These are phyloP conservation scores for Allium sativum DNA, from an alignment of 106 monocot species.

Conservation along the genomic window DNA sequence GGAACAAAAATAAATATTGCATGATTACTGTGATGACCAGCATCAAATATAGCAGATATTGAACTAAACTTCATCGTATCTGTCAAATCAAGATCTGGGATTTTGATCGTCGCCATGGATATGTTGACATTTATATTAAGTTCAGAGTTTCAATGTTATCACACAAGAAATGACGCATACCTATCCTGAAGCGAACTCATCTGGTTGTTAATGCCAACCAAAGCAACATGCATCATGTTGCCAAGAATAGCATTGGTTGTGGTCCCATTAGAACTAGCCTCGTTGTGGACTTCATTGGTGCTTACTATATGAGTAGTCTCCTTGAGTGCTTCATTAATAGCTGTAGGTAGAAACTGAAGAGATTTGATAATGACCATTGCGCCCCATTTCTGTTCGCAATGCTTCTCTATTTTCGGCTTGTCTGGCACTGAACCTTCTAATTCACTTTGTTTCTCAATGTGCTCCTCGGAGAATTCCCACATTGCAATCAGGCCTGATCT, in stretches of 20 bases:
- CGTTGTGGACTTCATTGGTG: slow-evolving; percentile 6
- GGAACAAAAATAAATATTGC: background rate
- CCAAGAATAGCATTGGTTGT: slow-evolving; percentile 32
- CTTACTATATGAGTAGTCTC: slow-evolving; percentile 39
- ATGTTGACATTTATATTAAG: too few species aligned
- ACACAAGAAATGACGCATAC: slow-evolving; percentile 13
- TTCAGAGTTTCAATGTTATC: too few species aligned
- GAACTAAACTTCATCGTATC: too few species aligned
- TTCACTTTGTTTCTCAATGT: slow-evolving; percentile 57
- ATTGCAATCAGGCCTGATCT: slow-evolving; percentile 78
- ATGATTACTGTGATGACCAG: too few species aligned
- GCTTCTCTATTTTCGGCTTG: slow-evolving; percentile 46
- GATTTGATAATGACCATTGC: slow-evolving; percentile 92
- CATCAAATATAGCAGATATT: too few species aligned
- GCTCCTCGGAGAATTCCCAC: slow-evolving; percentile 99
- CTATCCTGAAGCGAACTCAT: slow-evolving; percentile 98
- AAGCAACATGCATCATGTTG: slow-evolving; percentile 90
- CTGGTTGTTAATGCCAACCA: slow-evolving; percentile 93
- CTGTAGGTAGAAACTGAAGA: slow-evolving; percentile 59
- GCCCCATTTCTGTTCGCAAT: slow-evolving; percentile 70
- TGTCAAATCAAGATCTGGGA: too few species aligned
- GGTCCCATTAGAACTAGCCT: slow-evolving; percentile 13
- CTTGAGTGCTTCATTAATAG: slow-evolving; percentile 71
- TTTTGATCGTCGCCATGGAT: too few species aligned
- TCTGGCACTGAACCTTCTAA: slow-evolving; percentile 16